Base-by-base conservation (phyloP, 1,284 basidiomycete genomes). In the Trichosporon sp. region DNA sequence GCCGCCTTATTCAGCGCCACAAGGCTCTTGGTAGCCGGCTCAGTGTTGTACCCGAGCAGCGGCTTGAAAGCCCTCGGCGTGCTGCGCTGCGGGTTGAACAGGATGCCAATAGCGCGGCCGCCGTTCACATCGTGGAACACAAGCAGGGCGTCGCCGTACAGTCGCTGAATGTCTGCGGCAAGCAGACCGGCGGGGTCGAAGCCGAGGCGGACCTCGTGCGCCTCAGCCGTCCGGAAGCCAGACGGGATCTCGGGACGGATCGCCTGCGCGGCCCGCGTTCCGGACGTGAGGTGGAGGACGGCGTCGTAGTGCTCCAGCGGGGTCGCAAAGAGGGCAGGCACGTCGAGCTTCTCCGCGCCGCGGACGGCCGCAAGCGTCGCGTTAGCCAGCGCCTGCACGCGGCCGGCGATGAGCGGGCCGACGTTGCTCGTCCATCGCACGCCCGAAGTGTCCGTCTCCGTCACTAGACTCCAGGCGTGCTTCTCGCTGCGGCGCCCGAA, bases 61-160 rank as follows among this genome's bases (percentile, higher is more conserved):
- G 95, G 91, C 72, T 91, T 88, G 83, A 96, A 93, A 2, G 86
- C 83, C 56, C 83, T 76, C 23, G 81, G 73, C 57, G 77, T 73
- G 11, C 73, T 69, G 19, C 58, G 57, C 34, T 21, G 44, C 0
- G 91, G 89, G 72, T 96, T 92, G 90, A 93, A 98, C 1, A 97
- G 86, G 0, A 86, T 88, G 7, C 91, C 95, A 60, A 95, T 88
- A 8, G 84, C 82, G 59, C 85, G 81, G 0, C 95, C 94, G 14
- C 96, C 96, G 36, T 88, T 84, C 0, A 84, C 81, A 73, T 99
- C 95, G 73, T 88, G 87, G 83, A 98, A 99, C 58, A 96, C 84
- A 60, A 90, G 85, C 69, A 91, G 85, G 0, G 88, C 88, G 70
- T 93, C 89, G 7, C 85, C 83, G 78, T 92, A 96, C 4, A 87